phyloP scores from a whole-genome alignment of 306 rosid genomes.

The Quercus berberidifolia region DNA sequence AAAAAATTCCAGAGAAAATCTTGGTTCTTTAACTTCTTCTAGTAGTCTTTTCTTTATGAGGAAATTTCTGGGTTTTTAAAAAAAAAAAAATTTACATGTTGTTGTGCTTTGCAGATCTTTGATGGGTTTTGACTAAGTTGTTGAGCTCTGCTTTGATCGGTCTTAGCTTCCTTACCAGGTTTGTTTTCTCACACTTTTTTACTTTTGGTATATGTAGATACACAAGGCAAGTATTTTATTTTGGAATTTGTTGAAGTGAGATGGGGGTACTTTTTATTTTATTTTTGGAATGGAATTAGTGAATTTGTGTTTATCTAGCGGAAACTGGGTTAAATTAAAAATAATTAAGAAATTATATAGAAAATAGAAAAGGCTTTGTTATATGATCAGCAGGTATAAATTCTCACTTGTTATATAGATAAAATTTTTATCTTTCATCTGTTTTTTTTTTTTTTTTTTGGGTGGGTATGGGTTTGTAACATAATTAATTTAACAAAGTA shows the following conservation, averaged over 20 bases:
- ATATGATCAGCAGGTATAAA: neutral
- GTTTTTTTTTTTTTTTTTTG: neutral
- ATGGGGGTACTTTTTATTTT: neutral
- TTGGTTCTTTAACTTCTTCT: neutral
- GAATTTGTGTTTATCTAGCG: neutral
- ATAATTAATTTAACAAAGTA: neutral
- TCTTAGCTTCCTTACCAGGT: conserved; percentile 20
- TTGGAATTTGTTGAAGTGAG: neutral
- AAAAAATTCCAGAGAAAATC: conserved; percentile 16
- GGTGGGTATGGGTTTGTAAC: neutral
- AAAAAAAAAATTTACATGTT: neutral
- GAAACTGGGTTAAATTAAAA: neutral
- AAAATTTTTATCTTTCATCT: neutral
- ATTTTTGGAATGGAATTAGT: neutral
- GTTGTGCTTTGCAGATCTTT: conserved; percentile 32
- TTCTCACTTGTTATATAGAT: neutral
- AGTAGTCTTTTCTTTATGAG: neutral
- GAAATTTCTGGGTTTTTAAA: neutral
- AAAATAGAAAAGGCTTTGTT: neutral
- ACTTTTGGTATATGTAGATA: neutral
- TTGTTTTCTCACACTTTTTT: conserved; percentile 11
- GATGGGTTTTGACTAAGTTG: conserved; percentile 29
- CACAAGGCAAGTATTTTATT: neutral
- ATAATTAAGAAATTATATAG: neutral
- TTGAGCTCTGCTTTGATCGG: conserved; percentile 24